These are phyloP conservation scores for Friedmanniomyces simplex DNA, from an alignment of 495 filamentous ascomycete species.

Conservation along the genomic window DNA sequence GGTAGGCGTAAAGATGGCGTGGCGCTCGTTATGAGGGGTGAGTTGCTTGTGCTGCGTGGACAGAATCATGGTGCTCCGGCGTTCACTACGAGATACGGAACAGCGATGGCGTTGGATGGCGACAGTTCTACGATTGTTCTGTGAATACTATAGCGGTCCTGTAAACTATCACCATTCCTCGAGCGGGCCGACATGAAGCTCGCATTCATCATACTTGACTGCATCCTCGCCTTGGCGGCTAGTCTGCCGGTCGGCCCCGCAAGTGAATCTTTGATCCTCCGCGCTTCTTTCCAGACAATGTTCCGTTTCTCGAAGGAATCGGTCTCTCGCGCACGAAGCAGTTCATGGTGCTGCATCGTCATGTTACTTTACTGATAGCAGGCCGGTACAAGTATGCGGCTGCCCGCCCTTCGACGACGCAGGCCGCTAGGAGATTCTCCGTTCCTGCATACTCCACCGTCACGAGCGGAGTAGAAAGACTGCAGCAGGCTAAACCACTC, in stretches of 20 bases:
- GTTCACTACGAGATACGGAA: neutral
- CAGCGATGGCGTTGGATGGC: neutral
- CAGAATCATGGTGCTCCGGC: neutral
- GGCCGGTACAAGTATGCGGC: no score
- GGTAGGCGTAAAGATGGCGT: neutral
- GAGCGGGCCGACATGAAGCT: no score
- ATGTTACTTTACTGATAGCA: no score
- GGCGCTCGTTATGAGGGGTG: neutral
- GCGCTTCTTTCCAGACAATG: no score
- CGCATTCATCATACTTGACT: no score
- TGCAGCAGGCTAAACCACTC: neutral
- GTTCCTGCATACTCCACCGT: neutral
- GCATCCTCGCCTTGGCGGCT: no score
- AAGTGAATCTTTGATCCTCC: no score
- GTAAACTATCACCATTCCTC: neutral
- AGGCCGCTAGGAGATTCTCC: neutral
- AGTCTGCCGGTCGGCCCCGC: no score
- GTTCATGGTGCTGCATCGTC: no score
- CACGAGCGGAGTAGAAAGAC: neutral
- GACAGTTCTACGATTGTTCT: neutral
- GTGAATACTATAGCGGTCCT: neutral
- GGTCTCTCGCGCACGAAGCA: no score
- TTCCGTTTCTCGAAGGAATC: no score
- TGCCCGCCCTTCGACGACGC: neutral
- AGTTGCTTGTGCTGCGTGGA: no score